Evolutionary conservation across 106 monocot genomes (phyloP), one percentile per base, ranked within the genome.

Genomic region (Platanthera guangdongensis): DNA sequence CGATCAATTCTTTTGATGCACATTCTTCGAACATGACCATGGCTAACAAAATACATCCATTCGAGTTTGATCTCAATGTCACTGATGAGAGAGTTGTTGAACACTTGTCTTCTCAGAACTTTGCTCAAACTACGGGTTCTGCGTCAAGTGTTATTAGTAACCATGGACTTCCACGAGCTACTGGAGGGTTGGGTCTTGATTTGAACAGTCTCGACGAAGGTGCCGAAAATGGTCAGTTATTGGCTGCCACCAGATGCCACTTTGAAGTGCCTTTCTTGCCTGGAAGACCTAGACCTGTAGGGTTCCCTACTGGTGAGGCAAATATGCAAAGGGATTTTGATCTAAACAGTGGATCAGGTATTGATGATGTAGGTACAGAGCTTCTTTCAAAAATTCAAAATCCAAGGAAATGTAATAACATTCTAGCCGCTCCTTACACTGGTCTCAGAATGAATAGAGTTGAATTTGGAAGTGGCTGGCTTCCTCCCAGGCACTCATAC

Each of bases 1-100:
- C 84, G 22, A 79, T 90, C 49, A 76, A 75, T 76, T 67, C 86
- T 62, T 53, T 83, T 71, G 87, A 87, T 9, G 52, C 63, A 16
- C 77, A 50, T 8, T 78, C 71, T 49, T 82, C 77, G 63, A 84
- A 82, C 67, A 15, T 62, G 52, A 18, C 57, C 45, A 16, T 14
- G 6, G 50, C 70, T 70, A 85, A 83, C 77, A 79, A 77, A 9
- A 32, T 60, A 16, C 86, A 86, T 47, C 28, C 65, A 9, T 73
- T 92, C 60, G 85, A 87, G 50, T 77, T 92, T 74, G 92, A 92
- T 85, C 81, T 92, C 68, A 92, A 92, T 85, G 89, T 89, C 16
- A 48, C 89, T 71, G 92, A 89, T 70, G 92, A 89, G 47, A 77
- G 83, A 32, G 70, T 78, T 81, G 74, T 89, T 54, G 89, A 92